Percentiles rank a stretch among this genome's conserved stretches.
Conservation (phyloP, 1,284 basidiomycete genomes). For the Nidula niveotomentosa region DNA sequence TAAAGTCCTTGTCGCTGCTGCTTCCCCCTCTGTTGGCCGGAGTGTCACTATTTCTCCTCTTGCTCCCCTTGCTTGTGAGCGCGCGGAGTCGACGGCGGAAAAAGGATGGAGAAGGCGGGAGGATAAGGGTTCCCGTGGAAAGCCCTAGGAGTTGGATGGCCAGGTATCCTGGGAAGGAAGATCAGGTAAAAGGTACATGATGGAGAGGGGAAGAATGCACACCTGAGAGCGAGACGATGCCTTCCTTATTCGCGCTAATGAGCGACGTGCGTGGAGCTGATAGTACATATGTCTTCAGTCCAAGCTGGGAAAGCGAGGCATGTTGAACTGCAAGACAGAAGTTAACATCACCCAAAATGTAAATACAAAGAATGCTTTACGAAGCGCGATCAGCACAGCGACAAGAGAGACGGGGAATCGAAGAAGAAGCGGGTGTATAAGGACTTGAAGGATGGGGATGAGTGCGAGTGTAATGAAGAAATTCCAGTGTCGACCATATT, state of each 20-base stretch:
- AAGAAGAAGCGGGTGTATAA: conserved; percentile 65
- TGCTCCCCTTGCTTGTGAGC: conserved; percentile 3
- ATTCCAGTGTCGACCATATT: conserved; percentile 99
- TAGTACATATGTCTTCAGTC: conserved; percentile 67
- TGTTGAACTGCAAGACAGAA: conserved; percentile 61
- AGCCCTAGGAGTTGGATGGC: conserved; percentile 89
- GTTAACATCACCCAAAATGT: neutral
- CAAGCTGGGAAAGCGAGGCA: conserved; percentile 50
- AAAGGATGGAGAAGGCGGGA: conserved; percentile 76
- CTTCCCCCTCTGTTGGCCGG: conserved; percentile 1
- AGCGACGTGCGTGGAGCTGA: conserved; percentile 59
- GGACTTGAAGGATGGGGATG: conserved; percentile 75
- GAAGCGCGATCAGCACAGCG: conserved; percentile 60
- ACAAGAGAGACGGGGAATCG: conserved; percentile 61
- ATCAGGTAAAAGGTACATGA: neutral
- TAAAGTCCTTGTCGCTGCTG: conserved; percentile 12
- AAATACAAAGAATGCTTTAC: conserved; percentile 39
- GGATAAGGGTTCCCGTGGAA: conserved; percentile 77
- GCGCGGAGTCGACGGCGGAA: conserved; percentile 52
- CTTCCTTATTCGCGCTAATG: conserved; percentile 90
- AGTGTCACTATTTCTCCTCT: conserved; percentile 14
- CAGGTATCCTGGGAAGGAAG: conserved; percentile 70
- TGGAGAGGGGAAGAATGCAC: conserved; percentile 7
- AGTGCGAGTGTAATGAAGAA: conserved; percentile 95
- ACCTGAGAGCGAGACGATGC: conserved; percentile 81